Evolutionary conservation across 192 early-diverging fungal species (phyloP).

Genomic region (Obelidium mucronatum): DNA sequence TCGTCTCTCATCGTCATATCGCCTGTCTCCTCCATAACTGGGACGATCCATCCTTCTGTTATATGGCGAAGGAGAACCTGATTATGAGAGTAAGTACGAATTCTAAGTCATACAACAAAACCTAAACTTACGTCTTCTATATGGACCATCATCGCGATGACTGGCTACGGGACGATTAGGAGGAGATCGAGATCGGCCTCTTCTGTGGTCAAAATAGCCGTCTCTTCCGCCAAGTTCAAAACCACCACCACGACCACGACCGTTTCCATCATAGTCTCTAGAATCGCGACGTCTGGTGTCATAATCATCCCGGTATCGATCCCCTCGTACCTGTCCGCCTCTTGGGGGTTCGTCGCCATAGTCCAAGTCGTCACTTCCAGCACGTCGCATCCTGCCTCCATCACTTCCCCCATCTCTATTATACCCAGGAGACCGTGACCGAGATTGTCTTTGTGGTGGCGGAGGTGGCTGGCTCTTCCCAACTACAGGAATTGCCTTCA

Average conservation of each 20-base stretch:
- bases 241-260: constrained; percentile 1
- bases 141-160: too few relatives aligned
- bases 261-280: background rate
- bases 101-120: too few relatives aligned
- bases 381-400: background rate
- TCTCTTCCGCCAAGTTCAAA: background rate
- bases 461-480: background rate
- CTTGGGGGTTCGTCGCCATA: constrained; percentile 30
- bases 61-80: too few relatives aligned
- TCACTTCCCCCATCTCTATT: background rate
- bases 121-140: too few relatives aligned
- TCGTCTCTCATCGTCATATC: too few relatives aligned
- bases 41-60: too few relatives aligned
- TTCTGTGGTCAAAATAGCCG: background rate
- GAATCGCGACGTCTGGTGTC: background rate
- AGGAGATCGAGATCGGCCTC: background rate
- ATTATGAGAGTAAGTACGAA: too few relatives aligned
- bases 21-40: too few relatives aligned
- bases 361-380: constrained; percentile 3
- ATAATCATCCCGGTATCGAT: constrained; percentile 9
- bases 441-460: too few relatives aligned
- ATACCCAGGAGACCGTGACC: background rate
- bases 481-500: constrained; percentile 41
- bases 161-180: too few relatives aligned
- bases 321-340: constrained; percentile 54